Conservation (phyloP, 2,329 filamentous ascomycete genomes). For the Emericellopsis cladophorae region DNA sequence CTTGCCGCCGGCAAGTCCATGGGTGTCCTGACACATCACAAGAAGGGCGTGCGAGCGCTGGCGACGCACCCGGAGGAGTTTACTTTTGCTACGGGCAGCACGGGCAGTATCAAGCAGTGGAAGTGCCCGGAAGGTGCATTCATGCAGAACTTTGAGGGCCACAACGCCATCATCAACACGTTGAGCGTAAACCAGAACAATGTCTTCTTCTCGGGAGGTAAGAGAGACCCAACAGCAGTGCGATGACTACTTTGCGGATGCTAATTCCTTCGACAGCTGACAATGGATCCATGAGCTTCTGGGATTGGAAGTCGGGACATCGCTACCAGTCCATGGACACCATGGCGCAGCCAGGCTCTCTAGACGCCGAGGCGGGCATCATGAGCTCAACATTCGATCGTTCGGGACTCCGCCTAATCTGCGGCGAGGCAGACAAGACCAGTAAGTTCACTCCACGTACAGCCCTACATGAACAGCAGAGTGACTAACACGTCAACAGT, state of each 20-base stretch:
- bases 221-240: constrained; percentile 4
- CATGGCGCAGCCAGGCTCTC: constrained; percentile 81
- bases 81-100: constrained; percentile 87
- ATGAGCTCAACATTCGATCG: constrained; percentile 90
- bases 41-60: constrained; percentile 84
- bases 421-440: constrained; percentile 93
- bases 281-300: constrained; percentile 94
- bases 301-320: constrained; percentile 97
- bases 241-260: not conserved
- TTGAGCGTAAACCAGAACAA: constrained; percentile 89
- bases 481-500: constrained; percentile 31
- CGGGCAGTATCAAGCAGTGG: constrained; percentile 96
- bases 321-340: constrained; percentile 84
- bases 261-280: constrained; percentile 36
- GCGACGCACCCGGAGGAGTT: constrained; percentile 84
- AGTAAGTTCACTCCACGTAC: constrained; percentile 31
- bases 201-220: constrained; percentile 78
- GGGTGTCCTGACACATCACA: constrained; percentile 94
- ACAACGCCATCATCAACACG: constrained; percentile 94
- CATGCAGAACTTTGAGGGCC: constrained; percentile 98
- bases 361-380: constrained; percentile 88
- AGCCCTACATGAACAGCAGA: not conserved
- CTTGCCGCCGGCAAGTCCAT: constrained; percentile 92
- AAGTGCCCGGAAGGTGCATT: constrained; percentile 96
- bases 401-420: constrained; percentile 80